Evolutionary conservation across 2,329 filamentous ascomycete species (phyloP).

Genomic region (Cytospora leucostoma): DNA sequence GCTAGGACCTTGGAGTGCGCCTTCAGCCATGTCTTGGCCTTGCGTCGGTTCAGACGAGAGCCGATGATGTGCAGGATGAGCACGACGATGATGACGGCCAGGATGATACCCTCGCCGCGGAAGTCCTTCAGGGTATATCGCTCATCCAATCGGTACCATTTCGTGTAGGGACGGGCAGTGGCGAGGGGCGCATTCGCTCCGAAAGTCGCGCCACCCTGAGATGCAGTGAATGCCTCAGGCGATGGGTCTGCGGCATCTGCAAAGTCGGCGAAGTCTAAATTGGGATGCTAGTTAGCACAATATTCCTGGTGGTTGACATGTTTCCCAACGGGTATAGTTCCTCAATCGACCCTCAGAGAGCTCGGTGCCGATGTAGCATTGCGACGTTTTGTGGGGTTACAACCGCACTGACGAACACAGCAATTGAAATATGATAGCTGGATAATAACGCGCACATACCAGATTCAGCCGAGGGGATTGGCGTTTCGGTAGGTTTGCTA

Average conservation of each 20-base stretch:
- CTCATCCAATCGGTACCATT: constrained; percentile 97
- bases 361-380: background rate
- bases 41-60: constrained; percentile 74
- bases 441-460: constrained; percentile 52
- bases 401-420: background rate
- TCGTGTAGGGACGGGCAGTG: constrained; percentile 70
- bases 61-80: constrained; percentile 81
- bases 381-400: constrained; percentile 4
- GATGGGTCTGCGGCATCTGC: constrained; percentile 72
- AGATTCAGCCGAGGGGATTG: constrained; percentile 57
- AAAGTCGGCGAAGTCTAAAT: constrained; percentile 89
- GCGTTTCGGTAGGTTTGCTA: constrained; percentile 58
- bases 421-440: constrained; percentile 18
- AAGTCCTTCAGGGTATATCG: constrained; percentile 83
- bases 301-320: background rate
- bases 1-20: constrained; percentile 72
- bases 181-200: constrained; percentile 48
- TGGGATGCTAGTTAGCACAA: constrained; percentile 33
- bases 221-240: constrained; percentile 50
- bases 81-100: constrained; percentile 73
- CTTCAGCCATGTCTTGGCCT: constrained; percentile 77
- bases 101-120: constrained; percentile 79
- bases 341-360: background rate
- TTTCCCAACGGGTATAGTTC: too few relatives aligned
- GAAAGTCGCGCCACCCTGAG: constrained; percentile 49